Conservation (phyloP, 495 filamentous ascomycete genomes). For the Staphylotrichum tortipilum region DNA sequence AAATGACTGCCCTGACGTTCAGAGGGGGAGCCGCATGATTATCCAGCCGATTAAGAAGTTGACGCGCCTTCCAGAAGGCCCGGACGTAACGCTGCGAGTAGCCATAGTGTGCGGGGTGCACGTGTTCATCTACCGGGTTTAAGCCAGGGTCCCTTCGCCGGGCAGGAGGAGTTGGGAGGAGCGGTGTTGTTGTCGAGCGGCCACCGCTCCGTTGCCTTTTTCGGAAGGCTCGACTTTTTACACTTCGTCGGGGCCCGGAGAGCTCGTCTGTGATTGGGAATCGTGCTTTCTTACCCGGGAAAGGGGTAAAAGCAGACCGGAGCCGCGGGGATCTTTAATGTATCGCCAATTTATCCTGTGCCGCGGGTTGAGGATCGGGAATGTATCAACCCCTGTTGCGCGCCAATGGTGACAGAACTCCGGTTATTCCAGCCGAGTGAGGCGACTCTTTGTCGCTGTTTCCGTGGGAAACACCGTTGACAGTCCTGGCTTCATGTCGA, state of each 20-base stretch:
- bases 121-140: background rate
- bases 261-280: background rate
- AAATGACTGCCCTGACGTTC: background rate
- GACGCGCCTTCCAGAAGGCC: background rate
- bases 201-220: background rate
- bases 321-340: background rate
- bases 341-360: background rate
- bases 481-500: no score
- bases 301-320: background rate
- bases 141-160: background rate
- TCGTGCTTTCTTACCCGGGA: background rate
- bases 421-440: no score
- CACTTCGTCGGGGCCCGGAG: constrained; percentile 3
- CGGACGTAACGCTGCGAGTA: background rate
- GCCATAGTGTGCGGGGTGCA: background rate
- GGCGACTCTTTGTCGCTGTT: no score
- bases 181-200: no score
- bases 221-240: constrained; percentile 6
- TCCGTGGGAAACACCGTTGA: no score
- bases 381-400: no score
- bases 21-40: background rate
- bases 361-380: no score
- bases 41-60: background rate
- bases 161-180: background rate
- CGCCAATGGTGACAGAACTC: no score